phyloP scores from a whole-genome alignment of 176 grass and related monocot genomes.

The Triticum timopheevii region DNA sequence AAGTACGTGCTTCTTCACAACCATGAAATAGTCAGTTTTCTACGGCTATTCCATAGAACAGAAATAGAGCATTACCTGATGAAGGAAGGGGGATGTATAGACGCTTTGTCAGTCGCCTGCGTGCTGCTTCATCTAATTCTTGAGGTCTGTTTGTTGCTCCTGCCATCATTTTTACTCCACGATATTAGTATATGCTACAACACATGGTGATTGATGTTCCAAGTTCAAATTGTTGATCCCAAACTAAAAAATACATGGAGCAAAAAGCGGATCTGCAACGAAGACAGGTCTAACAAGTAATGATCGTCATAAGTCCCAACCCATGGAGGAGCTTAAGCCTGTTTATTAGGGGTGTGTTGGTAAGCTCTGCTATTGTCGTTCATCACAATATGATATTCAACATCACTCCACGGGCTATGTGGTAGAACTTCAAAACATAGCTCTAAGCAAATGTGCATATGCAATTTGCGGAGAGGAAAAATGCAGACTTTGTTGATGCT shows the following conservation, averaged over 20 bases:
- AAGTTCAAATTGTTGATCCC: not conserved
- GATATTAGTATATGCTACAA: constrained; percentile 17
- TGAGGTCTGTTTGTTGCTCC: constrained; percentile 98
- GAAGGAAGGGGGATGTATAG: constrained; percentile 97
- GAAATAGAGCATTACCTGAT: constrained; percentile 55
- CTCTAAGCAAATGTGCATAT: not conserved
- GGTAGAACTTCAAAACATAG: constrained; percentile 13
- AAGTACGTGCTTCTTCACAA: constrained; percentile 80
- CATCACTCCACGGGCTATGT: constrained; percentile 13
- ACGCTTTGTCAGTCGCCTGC: constrained; percentile 85
- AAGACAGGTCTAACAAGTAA: not conserved
- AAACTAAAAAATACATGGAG: not conserved
- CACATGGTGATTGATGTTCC: not conserved
- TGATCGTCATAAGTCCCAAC: not conserved
- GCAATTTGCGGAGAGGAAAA: constrained; percentile 2
- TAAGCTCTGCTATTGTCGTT: not conserved
- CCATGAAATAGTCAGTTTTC: constrained; percentile 33
- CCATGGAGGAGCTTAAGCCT: not conserved
- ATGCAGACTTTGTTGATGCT: constrained; percentile 11
- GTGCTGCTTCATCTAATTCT: constrained; percentile 97
- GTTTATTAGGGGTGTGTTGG: not conserved
- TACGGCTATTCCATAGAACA: not conserved
- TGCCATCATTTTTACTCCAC: constrained; percentile 33
- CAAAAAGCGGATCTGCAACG: not conserved
- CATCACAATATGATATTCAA: not conserved